Evolutionary conservation across 768 basidiomycete species (phyloP).

Genomic region (Pisolithus tinctorius): DNA sequence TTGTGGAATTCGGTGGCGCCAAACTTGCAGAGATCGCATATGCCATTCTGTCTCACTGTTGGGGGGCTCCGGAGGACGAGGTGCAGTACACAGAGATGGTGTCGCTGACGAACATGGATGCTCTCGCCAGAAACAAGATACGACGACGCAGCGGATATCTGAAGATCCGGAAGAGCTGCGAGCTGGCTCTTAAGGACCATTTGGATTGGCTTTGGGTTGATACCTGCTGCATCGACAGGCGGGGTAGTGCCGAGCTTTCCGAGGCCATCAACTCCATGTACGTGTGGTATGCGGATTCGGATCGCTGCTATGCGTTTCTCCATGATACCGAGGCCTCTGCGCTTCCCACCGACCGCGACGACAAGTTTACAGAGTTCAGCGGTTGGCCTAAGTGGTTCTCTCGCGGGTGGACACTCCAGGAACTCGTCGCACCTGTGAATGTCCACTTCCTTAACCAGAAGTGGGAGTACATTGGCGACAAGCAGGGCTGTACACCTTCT

Average conservation of each 20-base stretch:
- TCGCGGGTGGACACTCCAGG: slow-evolving; percentile 10
- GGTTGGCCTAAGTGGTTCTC: slow-evolving; percentile 10
- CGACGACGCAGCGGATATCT: background rate
- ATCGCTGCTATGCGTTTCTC: slow-evolving; percentile 14
- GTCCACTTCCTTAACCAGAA: slow-evolving; percentile 10
- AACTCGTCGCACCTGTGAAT: slow-evolving; percentile 10
- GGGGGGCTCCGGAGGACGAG: background rate
- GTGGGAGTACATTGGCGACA: slow-evolving; percentile 5
- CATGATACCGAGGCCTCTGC: background rate
- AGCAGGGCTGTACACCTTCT: background rate
- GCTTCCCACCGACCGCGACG: background rate
- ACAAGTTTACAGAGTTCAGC: background rate
- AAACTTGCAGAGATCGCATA: background rate
- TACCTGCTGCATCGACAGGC: slow-evolving; percentile 15
- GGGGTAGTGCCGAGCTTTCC: slow-evolving; percentile 14
- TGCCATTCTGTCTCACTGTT: slow-evolving; percentile 2
- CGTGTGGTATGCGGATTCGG: slow-evolving; percentile 9
- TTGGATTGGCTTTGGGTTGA: slow-evolving; percentile 11
- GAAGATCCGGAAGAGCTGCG: slow-evolving; percentile 1
- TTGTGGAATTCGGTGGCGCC: background rate
- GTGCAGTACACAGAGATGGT: background rate
- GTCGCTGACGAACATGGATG: background rate
- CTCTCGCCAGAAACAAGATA: background rate
- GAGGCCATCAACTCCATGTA: slow-evolving; percentile 15
- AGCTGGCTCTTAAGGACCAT: background rate